Conservation (phyloP, 2,329 filamentous ascomycete genomes). For the Penicillium sclerotigenum region DNA sequence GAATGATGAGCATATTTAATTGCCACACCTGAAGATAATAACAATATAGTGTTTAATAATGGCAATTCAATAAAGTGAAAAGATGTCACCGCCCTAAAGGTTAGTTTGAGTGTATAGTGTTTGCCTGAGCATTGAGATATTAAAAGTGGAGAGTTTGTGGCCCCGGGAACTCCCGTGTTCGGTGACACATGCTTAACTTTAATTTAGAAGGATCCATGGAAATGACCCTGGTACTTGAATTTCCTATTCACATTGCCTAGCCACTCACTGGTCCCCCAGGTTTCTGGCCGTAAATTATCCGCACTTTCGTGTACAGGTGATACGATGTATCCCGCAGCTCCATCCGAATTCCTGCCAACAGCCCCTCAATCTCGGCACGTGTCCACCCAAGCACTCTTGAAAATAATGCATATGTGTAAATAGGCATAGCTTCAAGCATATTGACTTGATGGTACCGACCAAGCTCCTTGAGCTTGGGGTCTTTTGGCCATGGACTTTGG, state of each 20-base stretch:
- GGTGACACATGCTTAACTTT: neutral
- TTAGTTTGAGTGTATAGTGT: neutral
- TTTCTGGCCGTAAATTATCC: conserved; percentile 33
- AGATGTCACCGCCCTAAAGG: neutral
- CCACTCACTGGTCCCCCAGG: conserved; percentile 3
- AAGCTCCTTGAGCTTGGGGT: conserved; percentile 52
- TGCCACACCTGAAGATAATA: no score
- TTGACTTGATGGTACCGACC: conserved; percentile 42
- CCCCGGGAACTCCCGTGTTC: neutral
- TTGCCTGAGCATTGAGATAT: neutral
- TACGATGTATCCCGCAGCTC: conserved; percentile 38
- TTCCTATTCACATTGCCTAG: neutral
- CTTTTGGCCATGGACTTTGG: conserved; percentile 52
- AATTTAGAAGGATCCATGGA: neutral
- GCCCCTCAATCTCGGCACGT: conserved; percentile 37
- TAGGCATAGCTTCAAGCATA: conserved; percentile 36
- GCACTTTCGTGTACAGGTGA: conserved; percentile 37
- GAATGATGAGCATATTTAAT: no score
- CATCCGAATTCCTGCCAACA: conserved; percentile 38
- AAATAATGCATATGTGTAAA: conserved; percentile 39
- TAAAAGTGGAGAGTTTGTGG: neutral
- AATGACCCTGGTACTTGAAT: neutral
- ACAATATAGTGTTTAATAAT: no score
- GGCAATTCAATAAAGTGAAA: neutral
- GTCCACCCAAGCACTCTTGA: conserved; percentile 41